Conservation (phyloP, 2,329 filamentous ascomycete genomes). For the Lachnellula hyalina region DNA sequence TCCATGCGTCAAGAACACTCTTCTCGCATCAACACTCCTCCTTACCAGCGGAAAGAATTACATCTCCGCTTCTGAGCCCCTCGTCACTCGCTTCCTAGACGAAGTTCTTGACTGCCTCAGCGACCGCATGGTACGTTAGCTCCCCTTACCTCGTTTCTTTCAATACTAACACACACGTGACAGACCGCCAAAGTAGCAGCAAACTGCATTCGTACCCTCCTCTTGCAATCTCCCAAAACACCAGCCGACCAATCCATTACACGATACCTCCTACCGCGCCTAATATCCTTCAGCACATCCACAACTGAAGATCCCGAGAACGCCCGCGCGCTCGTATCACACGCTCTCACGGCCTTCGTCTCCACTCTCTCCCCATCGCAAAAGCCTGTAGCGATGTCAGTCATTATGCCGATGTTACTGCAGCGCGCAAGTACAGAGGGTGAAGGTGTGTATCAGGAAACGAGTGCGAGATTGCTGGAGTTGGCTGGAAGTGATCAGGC, state of each 20-base stretch:
- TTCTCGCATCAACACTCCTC: slow-evolving; percentile 83
- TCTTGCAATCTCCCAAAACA: slow-evolving; percentile 60
- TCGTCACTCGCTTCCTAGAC: slow-evolving; percentile 69
- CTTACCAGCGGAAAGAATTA: slow-evolving; percentile 74
- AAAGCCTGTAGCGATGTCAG: slow-evolving; percentile 58
- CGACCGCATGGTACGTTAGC: slow-evolving; percentile 59
- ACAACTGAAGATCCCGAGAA: slow-evolving; percentile 75
- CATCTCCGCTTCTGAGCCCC: slow-evolving; percentile 67
- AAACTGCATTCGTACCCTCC: slow-evolving; percentile 79
- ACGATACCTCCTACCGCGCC: slow-evolving; percentile 66
- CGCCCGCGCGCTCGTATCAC: slow-evolving; percentile 63
- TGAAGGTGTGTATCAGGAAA: slow-evolving; percentile 58
- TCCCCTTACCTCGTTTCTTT: neutral
- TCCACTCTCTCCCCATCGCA: slow-evolving; percentile 42
- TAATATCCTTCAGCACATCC: slow-evolving; percentile 69
- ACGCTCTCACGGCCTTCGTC: slow-evolving; percentile 71
- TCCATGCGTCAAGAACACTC: slow-evolving; percentile 85
- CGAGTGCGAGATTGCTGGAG: slow-evolving; percentile 71
- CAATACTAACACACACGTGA: slow-evolving; percentile 8
- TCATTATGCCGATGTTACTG: slow-evolving; percentile 74
- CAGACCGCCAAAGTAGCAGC: slow-evolving; percentile 83
- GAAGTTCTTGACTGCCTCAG: slow-evolving; percentile 81
- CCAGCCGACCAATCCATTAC: slow-evolving; percentile 67
- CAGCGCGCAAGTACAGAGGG: slow-evolving; percentile 63
- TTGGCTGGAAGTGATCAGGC: slow-evolving; percentile 69